A percentile compares a stretch with the other conserved stretches of the same genome.
phyloP scores from a whole-genome alignment of 192 early-diverging fungal species.

The Entomortierella parvispora region DNA sequence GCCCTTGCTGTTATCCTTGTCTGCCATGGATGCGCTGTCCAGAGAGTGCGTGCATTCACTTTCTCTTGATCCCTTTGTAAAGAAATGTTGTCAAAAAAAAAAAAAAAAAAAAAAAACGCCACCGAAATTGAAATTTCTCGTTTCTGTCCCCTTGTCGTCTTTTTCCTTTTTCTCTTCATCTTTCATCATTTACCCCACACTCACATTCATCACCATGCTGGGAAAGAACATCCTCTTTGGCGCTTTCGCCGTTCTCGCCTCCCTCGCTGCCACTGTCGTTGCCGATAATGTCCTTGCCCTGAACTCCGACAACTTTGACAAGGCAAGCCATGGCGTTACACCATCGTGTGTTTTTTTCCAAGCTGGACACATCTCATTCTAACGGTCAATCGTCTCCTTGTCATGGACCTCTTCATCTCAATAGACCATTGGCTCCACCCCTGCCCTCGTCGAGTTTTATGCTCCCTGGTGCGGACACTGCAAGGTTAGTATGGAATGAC shows the following conservation, averaged over 20 bases:
- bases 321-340: too few relatives aligned
- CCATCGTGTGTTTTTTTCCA: neutral
- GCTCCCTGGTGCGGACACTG: conserved; percentile 94
- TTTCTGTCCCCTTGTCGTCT: neutral
- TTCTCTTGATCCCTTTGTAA: neutral
- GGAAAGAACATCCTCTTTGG: conserved; percentile 48
- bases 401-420: neutral
- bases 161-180: neutral
- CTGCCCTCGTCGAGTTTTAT: conserved; percentile 91
- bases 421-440: conserved; percentile 42
- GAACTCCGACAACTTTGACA: conserved; percentile 40
- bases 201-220: conserved; percentile 20
- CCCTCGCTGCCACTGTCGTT: conserved; percentile 27
- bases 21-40: neutral
- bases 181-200: neutral
- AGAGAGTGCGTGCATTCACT: neutral
- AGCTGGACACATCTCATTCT: neutral
- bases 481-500: conserved; percentile 52
- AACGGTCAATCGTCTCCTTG: neutral
- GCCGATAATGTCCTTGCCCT: conserved; percentile 46
- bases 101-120: neutral
- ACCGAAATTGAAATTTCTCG: neutral
- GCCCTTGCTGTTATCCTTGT: neutral
- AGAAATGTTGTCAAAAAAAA: neutral
- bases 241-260: conserved; percentile 34